A percentile compares a stretch with the other conserved stretches of the same genome.
Evolutionary conservation across 768 basidiomycete genomes (phyloP).

Genomic region (Favolaschia claudopus): DNA sequence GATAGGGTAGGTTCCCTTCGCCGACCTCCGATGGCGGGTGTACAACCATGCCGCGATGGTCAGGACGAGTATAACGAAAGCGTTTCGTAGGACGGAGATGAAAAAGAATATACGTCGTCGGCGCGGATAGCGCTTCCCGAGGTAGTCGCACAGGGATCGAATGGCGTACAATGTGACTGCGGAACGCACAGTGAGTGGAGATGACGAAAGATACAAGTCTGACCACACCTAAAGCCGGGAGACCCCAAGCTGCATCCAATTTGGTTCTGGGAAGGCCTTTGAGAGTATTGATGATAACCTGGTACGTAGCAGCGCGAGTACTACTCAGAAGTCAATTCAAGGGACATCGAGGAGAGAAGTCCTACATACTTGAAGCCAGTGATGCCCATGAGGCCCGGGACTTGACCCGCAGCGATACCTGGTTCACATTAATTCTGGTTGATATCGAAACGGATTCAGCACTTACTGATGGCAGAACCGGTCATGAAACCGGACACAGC

Average conservation of each 20-base stretch:
- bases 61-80: constrained; percentile 87
- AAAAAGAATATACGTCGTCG: constrained; percentile 80
- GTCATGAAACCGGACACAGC: constrained; percentile 96
- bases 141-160: constrained; percentile 58
- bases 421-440: too few species aligned
- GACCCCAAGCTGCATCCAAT: constrained; percentile 91
- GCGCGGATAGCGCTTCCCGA: constrained; percentile 67
- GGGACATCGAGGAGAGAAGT: background rate
- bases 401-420: constrained; percentile 83
- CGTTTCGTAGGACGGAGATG: constrained; percentile 77
- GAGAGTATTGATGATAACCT: constrained; percentile 92
- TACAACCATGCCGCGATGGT: constrained; percentile 91
- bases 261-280: constrained; percentile 77
- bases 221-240: constrained; percentile 64
- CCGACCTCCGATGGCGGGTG: constrained; percentile 64
- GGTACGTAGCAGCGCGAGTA: constrained; percentile 84
- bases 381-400: constrained; percentile 90
- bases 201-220: background rate
- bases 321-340: constrained; percentile 43
- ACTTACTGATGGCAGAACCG: constrained; percentile 83
- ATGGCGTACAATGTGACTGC: constrained; percentile 69
- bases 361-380: constrained; percentile 83
- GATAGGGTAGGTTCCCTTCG: constrained; percentile 79
- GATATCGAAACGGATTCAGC: too few species aligned
- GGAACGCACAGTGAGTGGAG: background rate